Conservation (phyloP, 139 green algal genomes). For the Micromonas pusilla region DNA sequence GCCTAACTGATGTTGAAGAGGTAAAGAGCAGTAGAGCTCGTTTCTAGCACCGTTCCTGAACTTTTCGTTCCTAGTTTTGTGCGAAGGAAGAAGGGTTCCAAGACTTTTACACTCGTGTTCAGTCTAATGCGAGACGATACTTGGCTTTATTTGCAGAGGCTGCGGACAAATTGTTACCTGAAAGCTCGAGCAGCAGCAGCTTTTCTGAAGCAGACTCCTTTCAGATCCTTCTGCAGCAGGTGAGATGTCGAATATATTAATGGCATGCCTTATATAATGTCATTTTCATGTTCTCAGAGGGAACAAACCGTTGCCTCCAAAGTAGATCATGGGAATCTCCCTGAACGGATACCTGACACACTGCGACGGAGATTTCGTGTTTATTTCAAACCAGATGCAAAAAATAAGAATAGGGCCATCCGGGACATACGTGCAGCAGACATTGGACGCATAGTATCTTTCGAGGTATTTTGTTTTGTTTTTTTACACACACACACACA, state of each 20-base stretch:
- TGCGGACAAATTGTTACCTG: background rate
- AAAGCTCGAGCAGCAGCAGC: background rate
- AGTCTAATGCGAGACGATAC: background rate
- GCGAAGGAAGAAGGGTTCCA: background rate
- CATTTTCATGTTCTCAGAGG: too few species aligned
- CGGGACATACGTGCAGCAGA: background rate
- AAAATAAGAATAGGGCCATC: background rate
- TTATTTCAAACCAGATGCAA: background rate
- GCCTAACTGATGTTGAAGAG: too few species aligned
- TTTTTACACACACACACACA: background rate
- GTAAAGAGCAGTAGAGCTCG: too few species aligned
- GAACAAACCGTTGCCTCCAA: background rate
- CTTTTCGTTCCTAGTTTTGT: background rate
- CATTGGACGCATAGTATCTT: conserved; percentile 12
- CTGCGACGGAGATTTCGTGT: background rate
- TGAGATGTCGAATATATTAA: background rate
- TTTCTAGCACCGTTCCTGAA: too few species aligned
- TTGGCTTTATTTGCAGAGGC: background rate
- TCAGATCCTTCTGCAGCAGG: background rate
- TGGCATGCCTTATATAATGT: background rate
- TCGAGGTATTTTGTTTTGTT: background rate
- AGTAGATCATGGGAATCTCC: background rate
- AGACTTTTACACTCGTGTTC: background rate
- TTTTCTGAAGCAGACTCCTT: background rate
- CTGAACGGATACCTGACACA: background rate